Base-by-base conservation (phyloP, 164 flowering plant species). In the Nymphaea thermarum region DNA sequence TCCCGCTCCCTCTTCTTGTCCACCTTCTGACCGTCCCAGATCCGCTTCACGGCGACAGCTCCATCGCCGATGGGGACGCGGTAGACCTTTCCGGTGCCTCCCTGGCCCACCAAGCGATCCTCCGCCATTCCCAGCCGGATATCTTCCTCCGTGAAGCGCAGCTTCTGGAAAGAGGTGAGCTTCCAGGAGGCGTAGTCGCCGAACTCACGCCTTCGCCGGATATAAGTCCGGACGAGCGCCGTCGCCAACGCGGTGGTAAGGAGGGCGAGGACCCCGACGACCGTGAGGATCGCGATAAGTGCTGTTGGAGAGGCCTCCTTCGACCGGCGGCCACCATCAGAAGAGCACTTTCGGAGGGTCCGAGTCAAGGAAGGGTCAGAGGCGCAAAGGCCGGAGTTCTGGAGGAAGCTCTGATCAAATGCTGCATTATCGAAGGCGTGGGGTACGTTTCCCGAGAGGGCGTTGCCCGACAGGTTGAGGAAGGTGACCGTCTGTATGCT, bases 81-180 rank as follows among this genome's bases (percentile, higher is more conserved):
- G 69, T 83, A 86, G 3, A 90, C 90, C 64, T 77, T 71, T 60
- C 96, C 96, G 6, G 88, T 86, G 0, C 93, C 91, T 4, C 96
- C 96, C 43, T 82, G 75, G 8, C 85, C 89, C 4, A 86, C 80
- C 72, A 75, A 4, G 64, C 83, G 83, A 44, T 63, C 55, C 4
- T 82, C 85, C 14, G 76, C 71, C 73, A 86, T 18, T 17, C 72
- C 75, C 0, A 77, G 71, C 36, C 80, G 43, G 64, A 86, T 82
- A 65, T 68, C 67, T 3, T 78, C 51, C 64, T 76, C 81, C 5
- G 74, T 77, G 75, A 86, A 84, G 43, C 70, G 70, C 61, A 84
- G 11, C 72, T 66, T 74, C 65, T 84, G 91, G 68, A 84, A 86
- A 8, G 82, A 71, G 12, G 82, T 84, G 47, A 82, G 67, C 76